A percentile compares a stretch with the other conserved stretches of the same genome.
Conservation (phyloP, 208 protist genomes). For the Porcisia deanei region DNA sequence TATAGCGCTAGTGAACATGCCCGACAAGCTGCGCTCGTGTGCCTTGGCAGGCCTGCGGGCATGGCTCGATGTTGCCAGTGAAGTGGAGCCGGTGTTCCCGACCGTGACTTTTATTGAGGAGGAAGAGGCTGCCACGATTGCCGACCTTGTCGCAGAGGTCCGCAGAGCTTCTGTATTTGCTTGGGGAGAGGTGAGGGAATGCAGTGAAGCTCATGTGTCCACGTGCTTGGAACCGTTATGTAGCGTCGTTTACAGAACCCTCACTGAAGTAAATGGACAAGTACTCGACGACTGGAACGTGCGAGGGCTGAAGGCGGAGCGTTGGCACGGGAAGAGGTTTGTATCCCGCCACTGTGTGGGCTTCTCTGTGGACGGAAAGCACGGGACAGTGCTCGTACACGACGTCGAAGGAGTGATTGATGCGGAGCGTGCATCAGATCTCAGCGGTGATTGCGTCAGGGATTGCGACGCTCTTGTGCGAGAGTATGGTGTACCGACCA, state of each 20-base stretch:
- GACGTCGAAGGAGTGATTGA: slow-evolving; percentile 56
- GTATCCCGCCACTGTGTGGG: slow-evolving; percentile 62
- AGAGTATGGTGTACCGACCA: neutral
- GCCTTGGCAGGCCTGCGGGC: slow-evolving; percentile 28
- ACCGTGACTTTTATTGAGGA: slow-evolving; percentile 76
- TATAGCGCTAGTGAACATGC: slow-evolving; percentile 68
- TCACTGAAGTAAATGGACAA: slow-evolving; percentile 47
- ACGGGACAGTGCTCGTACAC: slow-evolving; percentile 47
- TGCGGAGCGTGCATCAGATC: neutral
- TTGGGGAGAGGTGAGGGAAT: slow-evolving; percentile 36
- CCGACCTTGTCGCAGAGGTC: slow-evolving; percentile 32
- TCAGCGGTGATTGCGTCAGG: neutral
- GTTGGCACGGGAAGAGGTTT: slow-evolving; percentile 36
- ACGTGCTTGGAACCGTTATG: slow-evolving; percentile 1
- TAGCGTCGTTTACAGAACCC: slow-evolving; percentile 50
- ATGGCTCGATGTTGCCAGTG: slow-evolving; percentile 29
- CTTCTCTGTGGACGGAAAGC: slow-evolving; percentile 69
- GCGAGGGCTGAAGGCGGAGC: slow-evolving; percentile 29
- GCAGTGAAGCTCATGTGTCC: neutral
- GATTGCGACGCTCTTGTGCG: neutral
- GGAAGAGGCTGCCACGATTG: slow-evolving; percentile 26
- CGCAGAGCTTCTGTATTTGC: slow-evolving; percentile 49
- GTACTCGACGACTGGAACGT: slow-evolving; percentile 45
- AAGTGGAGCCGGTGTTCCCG: slow-evolving; percentile 36
- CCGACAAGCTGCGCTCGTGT: slow-evolving; percentile 16